Conservation (phyloP, 768 basidiomycete genomes). For the Amanita exitialis region DNA sequence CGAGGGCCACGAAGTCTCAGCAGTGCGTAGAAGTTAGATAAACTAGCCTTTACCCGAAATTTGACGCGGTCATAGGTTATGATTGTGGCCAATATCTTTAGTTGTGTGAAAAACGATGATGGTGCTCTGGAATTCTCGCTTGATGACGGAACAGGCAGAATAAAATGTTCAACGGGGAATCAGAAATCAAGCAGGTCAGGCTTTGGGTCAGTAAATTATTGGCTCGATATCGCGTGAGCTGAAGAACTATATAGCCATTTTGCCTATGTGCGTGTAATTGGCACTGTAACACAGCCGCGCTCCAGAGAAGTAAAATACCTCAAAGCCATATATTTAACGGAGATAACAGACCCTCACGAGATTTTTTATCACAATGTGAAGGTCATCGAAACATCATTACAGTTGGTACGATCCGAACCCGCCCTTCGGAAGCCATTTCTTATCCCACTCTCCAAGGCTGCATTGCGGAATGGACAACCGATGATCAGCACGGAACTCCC, state of each 20-base stretch:
- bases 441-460: background rate
- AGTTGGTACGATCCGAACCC: slow-evolving; percentile 10
- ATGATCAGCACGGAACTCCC: background rate
- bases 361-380: slow-evolving; percentile 18
- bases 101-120: background rate
- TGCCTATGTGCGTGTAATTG: slow-evolving; percentile 13
- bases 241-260: slow-evolving; percentile 6
- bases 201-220: slow-evolving; percentile 9
- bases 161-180: slow-evolving; percentile 8
- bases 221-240: background rate
- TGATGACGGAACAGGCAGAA: slow-evolving; percentile 22
- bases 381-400: slow-evolving; percentile 13
- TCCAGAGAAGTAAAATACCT: slow-evolving; percentile 12
- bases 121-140: slow-evolving; percentile 7
- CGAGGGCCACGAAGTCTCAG: background rate
- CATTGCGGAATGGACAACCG: background rate
- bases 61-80: background rate
- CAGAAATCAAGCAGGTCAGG: background rate
- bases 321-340: slow-evolving; percentile 12
- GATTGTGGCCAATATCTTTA: slow-evolving; percentile 3
- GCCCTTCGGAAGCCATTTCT: background rate
- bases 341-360: slow-evolving; percentile 15
- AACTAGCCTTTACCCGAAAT: background rate
- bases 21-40: background rate
- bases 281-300: slow-evolving; percentile 13